Conservation (phyloP, 345 rosid genomes). For the Corymbia maculata region DNA sequence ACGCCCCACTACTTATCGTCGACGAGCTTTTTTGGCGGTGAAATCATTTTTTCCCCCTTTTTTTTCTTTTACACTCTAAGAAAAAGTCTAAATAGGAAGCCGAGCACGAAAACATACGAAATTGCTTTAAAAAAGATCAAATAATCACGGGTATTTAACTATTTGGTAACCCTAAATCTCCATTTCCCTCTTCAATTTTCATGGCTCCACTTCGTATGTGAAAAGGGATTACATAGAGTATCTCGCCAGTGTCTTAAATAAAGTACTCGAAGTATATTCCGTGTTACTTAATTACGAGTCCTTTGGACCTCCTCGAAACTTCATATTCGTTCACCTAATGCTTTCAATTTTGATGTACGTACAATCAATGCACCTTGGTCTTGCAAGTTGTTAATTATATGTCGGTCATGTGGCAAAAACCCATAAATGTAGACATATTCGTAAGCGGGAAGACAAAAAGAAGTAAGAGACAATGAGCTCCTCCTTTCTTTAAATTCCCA, state of each 20-base stretch:
- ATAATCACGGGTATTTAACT: no score
- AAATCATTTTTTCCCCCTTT: not conserved
- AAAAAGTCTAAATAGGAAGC: no score
- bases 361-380: not conserved
- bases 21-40: not conserved
- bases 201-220: fast-evolving
- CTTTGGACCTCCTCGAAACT: not conserved
- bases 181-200: not conserved
- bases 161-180: not conserved
- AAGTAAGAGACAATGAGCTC: not conserved
- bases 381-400: not conserved
- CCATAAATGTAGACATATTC: not conserved
- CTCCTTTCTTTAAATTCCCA: not conserved
- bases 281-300: not conserved
- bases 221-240: not conserved
- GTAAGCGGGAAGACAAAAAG: not conserved
- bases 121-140: no score
- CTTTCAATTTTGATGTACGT: not conserved
- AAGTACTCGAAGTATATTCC: not conserved
- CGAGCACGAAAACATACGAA: fast-evolving
- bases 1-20: not conserved
- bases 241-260: not conserved
- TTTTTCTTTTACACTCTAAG: no score
- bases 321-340: not conserved
- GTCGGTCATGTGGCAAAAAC: not conserved